These are phyloP conservation scores for Geoglossum glabrum DNA, from an alignment of 495 filamentous ascomycete genomes.

Conservation along the genomic window DNA sequence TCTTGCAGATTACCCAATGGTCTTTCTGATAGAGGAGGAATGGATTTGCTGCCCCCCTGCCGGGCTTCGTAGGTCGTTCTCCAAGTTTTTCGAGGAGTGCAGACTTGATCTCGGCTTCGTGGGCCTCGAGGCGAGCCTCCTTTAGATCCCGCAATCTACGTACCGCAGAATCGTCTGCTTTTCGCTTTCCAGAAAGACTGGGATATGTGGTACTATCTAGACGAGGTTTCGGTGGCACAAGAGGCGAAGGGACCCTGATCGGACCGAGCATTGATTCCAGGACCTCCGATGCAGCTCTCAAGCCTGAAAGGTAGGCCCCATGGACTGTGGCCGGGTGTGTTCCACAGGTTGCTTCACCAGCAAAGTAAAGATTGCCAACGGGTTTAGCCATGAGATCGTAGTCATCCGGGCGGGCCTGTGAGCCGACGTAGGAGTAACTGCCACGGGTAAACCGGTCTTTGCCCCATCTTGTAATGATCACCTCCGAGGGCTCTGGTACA, in stretches of 20 bases:
- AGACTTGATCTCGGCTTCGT: constrained; percentile 53
- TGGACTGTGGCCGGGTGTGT: constrained; percentile 95
- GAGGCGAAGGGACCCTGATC: constrained; percentile 51
- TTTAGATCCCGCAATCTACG: constrained; percentile 11
- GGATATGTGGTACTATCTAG: constrained; percentile 5
- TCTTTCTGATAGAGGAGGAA: constrained; percentile 55
- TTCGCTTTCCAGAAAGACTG: constrained; percentile 25
- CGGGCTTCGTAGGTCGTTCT: constrained; percentile 46
- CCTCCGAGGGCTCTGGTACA: constrained; percentile 62
- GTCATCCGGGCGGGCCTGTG: constrained; percentile 60
- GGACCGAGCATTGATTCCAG: constrained; percentile 61
- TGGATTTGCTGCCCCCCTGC: constrained; percentile 26
- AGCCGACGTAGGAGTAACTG: constrained; percentile 83
- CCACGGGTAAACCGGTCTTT: constrained; percentile 75
- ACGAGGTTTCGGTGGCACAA: constrained; percentile 42
- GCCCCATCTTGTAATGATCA: constrained; percentile 86
- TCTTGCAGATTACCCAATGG: constrained; percentile 54
- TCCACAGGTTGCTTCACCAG: constrained; percentile 86
- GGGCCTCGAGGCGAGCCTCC: constrained; percentile 37
- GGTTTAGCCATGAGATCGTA: constrained; percentile 82
- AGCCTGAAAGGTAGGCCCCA: constrained; percentile 82
- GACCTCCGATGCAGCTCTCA: constrained; percentile 73
- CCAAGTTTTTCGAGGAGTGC: constrained; percentile 51
- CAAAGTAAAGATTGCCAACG: constrained; percentile 82
- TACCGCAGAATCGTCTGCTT: constrained; percentile 18